These are phyloP conservation scores for Maudiozyma saulgeensis DNA, from an alignment of 805 yeast genomes.

Conservation along the genomic window DNA sequence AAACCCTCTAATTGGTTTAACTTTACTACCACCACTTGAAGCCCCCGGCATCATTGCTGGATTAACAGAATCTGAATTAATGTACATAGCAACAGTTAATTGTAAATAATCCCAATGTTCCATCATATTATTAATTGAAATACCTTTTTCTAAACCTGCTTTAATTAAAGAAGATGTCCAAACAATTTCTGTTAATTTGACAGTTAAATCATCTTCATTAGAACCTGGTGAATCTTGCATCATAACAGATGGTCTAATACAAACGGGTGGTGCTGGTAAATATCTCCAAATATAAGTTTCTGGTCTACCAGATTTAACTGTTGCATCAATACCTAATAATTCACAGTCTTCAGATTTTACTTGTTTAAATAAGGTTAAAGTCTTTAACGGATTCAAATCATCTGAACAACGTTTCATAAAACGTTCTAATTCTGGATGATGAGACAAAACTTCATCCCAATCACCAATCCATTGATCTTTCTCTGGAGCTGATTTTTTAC, in stretches of 20 bases:
- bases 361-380: slow-evolving; percentile 77
- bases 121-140: slow-evolving; percentile 86
- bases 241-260: slow-evolving; percentile 93
- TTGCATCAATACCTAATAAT: slow-evolving; percentile 79
- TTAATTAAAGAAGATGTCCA: slow-evolving; percentile 92
- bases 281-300: slow-evolving; percentile 96
- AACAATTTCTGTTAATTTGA: slow-evolving; percentile 89
- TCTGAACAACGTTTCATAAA: slow-evolving; percentile 82
- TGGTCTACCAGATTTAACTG: slow-evolving; percentile 76
- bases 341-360: slow-evolving; percentile 84
- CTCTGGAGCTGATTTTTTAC: slow-evolving; percentile 80
- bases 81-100: slow-evolving; percentile 92
- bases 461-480: slow-evolving; percentile 82
- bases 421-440: slow-evolving; percentile 82
- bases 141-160: slow-evolving; percentile 93
- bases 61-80: slow-evolving; percentile 87
- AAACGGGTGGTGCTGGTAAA: slow-evolving; percentile 97
- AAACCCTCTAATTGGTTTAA: slow-evolving; percentile 79
- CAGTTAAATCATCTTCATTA: slow-evolving; percentile 95
- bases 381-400: slow-evolving; percentile 88
- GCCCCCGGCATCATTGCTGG: slow-evolving; percentile 69
- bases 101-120: slow-evolving; percentile 99
- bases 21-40: slow-evolving; percentile 41
- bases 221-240: slow-evolving; percentile 84
- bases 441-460: slow-evolving; percentile 59